Conservation (phyloP, 805 yeast species). For the Pichia kluyveri region DNA sequence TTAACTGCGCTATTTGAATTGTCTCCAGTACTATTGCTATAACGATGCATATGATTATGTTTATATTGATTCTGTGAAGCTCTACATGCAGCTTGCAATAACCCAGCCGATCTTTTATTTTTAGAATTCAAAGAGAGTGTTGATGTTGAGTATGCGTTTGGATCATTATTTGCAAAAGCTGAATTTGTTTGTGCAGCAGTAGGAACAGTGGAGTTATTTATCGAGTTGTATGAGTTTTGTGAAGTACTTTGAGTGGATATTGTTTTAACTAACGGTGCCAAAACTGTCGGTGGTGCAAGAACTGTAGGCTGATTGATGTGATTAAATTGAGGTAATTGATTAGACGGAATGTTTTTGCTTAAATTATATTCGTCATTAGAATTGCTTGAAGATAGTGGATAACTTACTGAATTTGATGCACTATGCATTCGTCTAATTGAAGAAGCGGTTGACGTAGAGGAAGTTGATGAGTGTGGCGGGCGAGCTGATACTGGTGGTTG, state of each 20-base stretch:
- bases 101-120: constrained; percentile 1
- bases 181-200: not conserved
- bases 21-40: not conserved
- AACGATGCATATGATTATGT: too few relatives aligned
- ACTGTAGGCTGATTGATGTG: not conserved
- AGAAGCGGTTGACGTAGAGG: not conserved
- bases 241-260: not conserved
- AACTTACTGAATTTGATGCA: not conserved
- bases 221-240: not conserved
- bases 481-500: not conserved
- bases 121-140: not conserved
- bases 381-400: not conserved
- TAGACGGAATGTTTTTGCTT: not conserved
- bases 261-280: constrained; percentile 3
- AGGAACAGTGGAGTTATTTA: not conserved
- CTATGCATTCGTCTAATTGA: constrained; percentile 1
- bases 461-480: not conserved
- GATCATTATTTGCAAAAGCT: not conserved
- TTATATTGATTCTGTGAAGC: not conserved
- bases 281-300: constrained; percentile 7
- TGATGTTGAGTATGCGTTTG: not conserved
- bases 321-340: constrained; percentile 1
- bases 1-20: not conserved
- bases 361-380: not conserved
- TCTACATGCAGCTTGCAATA: constrained; percentile 4